Percentiles rank a stretch among this genome's conserved stretches.
Conservation (phyloP, 2,329 filamentous ascomycete species). For the Claviceps monticola region DNA sequence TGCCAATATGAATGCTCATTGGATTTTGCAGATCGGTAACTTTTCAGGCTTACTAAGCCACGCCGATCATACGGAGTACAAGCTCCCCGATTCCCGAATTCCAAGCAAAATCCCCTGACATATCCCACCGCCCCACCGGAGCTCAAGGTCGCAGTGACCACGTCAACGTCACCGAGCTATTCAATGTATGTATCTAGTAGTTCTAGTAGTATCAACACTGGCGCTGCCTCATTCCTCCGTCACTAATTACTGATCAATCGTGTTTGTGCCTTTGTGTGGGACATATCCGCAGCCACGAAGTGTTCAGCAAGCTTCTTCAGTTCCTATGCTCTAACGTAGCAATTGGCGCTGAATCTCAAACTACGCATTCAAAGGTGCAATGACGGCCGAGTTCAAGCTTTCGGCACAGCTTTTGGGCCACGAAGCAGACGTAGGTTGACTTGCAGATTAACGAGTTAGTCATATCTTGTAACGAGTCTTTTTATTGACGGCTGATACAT, state of each 20-base stretch:
- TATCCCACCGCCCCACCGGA: conserved; percentile 5
- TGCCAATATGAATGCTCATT: too few relatives aligned
- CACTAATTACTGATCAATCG: background rate
- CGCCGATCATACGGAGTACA: too few relatives aligned
- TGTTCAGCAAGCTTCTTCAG: background rate
- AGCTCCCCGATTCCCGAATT: too few relatives aligned
- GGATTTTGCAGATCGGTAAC: too few relatives aligned
- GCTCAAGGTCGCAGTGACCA: conserved; percentile 4
- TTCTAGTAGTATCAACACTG: background rate
- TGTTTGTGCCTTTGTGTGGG: background rate
- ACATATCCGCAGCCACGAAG: background rate
- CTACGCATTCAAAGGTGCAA: conserved; percentile 19
- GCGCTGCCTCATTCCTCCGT: background rate
- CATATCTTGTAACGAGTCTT: too few relatives aligned
- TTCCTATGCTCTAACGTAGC: background rate
- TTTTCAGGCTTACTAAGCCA: too few relatives aligned
- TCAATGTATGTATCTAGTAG: too few relatives aligned
- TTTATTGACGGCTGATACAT: background rate
- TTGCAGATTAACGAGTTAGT: background rate
- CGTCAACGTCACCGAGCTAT: conserved; percentile 4
- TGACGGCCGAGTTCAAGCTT: conserved; percentile 80
- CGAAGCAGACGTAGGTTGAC: conserved; percentile 68
- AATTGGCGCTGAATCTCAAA: background rate
- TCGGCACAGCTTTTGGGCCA: conserved; percentile 82
- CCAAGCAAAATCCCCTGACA: background rate